A percentile compares a stretch with the other conserved stretches of the same genome.
phyloP scores from a whole-genome alignment of 1,284 basidiomycete species.

The Trametes pubescens region DNA sequence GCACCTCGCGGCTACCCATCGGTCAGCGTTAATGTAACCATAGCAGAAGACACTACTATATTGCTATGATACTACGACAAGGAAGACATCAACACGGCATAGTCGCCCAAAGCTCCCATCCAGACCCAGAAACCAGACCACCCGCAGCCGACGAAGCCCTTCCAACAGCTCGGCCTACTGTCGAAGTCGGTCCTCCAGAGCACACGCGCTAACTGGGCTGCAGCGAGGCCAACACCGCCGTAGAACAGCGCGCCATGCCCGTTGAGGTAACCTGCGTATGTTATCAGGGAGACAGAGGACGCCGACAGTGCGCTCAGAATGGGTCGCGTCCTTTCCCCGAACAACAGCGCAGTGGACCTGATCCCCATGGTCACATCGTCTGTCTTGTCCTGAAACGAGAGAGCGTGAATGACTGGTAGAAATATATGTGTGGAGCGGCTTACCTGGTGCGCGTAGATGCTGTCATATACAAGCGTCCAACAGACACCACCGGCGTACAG shows the following conservation, averaged over 20 bases:
- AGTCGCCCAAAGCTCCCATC: constrained; percentile 86
- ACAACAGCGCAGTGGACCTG: constrained; percentile 93
- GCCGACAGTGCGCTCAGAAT: constrained; percentile 82
- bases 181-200: constrained; percentile 85
- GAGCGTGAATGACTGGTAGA: not conserved
- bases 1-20: not conserved
- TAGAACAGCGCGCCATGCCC: constrained; percentile 84
- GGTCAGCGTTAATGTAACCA: not conserved
- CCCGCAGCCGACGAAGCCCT: constrained; percentile 89
- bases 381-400: constrained; percentile 77
- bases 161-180: constrained; percentile 87
- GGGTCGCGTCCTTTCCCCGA: constrained; percentile 79
- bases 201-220: constrained; percentile 84
- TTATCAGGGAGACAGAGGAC: constrained; percentile 78
- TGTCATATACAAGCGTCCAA: constrained; percentile 98
- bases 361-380: constrained; percentile 93
- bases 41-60: not conserved
- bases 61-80: not conserved
- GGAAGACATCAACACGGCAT: constrained; percentile 49
- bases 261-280: constrained; percentile 83
- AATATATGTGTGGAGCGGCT: constrained; percentile 25
- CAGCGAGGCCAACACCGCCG: constrained; percentile 77
- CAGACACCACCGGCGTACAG: constrained; percentile 90
- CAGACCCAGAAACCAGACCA: constrained; percentile 92
- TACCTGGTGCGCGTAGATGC: constrained; percentile 98